Base-by-base conservation (phyloP, 169 alveolate species). In the Plasmodium yoelii region DNA sequence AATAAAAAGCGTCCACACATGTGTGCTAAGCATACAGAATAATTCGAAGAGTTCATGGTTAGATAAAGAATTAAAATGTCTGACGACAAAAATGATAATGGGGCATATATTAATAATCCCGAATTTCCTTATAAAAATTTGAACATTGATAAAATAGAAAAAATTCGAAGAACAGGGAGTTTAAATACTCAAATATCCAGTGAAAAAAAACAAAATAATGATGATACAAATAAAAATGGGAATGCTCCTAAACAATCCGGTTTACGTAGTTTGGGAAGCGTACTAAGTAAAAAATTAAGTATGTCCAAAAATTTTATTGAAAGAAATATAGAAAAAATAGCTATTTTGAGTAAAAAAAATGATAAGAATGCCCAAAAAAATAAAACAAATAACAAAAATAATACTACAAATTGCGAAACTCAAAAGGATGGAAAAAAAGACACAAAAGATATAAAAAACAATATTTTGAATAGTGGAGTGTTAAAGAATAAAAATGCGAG, bases 101-200 rank as follows among this genome's bases (percentile, higher is more conserved):
- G 69, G 39, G 91, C 87, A 19, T 86, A 86, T 15, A 70, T 86
- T 49, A 86, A 86, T 55, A 86, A 86, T 47, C 91, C 91, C 4
- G 91, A 86, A 28, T 86, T 86, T 61, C 91, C 91, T 24, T 86
- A 34, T 64, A 86, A 86, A 70, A 86, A 86, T 26, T 24, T 86
- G 47, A 86, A 86, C 59, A 86, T 69, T 44, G 51, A 70, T 46
- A 86, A 86, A 64, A 69, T 86, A 2, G 91, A 86, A 86, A 59
- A 53, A 28, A 86, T 86, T 26, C 69, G 87, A 42, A 86, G 70
- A 86, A 86, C 75, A 51, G 47, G 42, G 47, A 69, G 75, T 71
- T 72, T 70, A 59, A 55, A 65, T 39, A 63, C 56, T 55, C 22
- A 77, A 13, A 13, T 49, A 24, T 13, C 49, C 4, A 51, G 13